Percentiles rank a stretch among this genome's conserved stretches.
Evolutionary conservation across 129 eudicot genomes (phyloP).

Genomic region (Smallanthus sonchifolius): DNA sequence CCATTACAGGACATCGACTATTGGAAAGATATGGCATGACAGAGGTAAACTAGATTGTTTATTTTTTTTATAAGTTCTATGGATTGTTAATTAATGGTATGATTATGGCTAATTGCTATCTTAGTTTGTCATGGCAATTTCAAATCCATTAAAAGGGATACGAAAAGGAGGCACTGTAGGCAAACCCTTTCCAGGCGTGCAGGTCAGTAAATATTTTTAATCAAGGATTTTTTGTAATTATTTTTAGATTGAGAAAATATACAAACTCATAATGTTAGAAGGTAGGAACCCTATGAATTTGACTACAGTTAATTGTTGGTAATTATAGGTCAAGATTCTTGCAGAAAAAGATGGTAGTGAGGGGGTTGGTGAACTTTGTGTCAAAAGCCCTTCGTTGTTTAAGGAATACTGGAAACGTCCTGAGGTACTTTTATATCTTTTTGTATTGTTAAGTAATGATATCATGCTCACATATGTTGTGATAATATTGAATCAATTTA

Average conservation of each 20-base stretch:
- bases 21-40: constrained; percentile 98
- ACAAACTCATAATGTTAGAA: neutral
- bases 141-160: constrained; percentile 79
- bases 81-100: neutral
- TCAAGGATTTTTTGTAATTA: neutral
- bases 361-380: constrained; percentile 85
- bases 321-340: constrained; percentile 66
- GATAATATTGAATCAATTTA: neutral
- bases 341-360: constrained; percentile 50
- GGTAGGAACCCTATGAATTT: neutral
- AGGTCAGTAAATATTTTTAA: constrained; percentile 51
- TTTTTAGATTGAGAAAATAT: neutral
- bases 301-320: constrained; percentile 4
- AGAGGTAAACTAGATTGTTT: constrained; percentile 48
- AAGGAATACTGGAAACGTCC: constrained; percentile 96
- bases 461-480: neutral
- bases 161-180: constrained; percentile 97
- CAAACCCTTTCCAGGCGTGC: constrained; percentile 87
- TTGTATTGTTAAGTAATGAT: neutral
- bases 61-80: neutral
- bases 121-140: constrained; percentile 95
- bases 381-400: constrained; percentile 89
- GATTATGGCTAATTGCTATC: neutral
- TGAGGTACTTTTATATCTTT: constrained; percentile 41
- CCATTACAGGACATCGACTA: constrained; percentile 78